A percentile compares a stretch with the other conserved stretches of the same genome.
phyloP scores from a whole-genome alignment of 257 asterid genomes.

The Solanum gracilifrons region DNA sequence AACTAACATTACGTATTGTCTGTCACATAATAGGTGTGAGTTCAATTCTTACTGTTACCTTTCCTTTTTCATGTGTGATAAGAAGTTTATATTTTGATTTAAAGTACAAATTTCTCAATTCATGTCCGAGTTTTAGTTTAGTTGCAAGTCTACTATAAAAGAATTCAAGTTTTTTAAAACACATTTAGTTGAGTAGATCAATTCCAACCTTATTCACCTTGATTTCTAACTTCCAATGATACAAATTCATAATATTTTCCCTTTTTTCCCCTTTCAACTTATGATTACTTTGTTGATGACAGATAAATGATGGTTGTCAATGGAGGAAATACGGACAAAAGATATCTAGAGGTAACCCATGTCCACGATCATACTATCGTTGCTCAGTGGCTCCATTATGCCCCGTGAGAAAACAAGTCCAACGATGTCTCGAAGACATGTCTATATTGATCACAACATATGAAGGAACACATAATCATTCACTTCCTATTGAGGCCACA shows the following conservation, averaged over 20 bases:
- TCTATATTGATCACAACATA: slow-evolving; percentile 80
- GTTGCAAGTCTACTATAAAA: not conserved
- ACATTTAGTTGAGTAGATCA: not conserved
- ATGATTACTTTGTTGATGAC: not conserved
- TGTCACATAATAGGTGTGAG: not conserved
- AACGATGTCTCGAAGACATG: slow-evolving; percentile 63
- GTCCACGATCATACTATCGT: slow-evolving; percentile 86
- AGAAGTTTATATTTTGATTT: not conserved
- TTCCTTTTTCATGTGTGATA: not conserved
- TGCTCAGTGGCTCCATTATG: slow-evolving; percentile 75
- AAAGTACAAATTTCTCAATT: not conserved
- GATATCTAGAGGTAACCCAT: slow-evolving; percentile 74
- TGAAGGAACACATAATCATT: slow-evolving; percentile 88
- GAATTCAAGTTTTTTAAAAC: not conserved
- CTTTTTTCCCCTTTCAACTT: not conserved
- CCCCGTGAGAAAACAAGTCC: slow-evolving; percentile 91
- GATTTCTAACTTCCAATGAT: not conserved
- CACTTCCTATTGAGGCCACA: slow-evolving; percentile 69
- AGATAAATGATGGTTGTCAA: slow-evolving; percentile 95
- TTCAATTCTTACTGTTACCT: not conserved
- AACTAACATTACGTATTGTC: not conserved
- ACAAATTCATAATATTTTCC: not conserved
- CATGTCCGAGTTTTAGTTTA: not conserved
- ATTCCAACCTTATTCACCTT: not conserved
- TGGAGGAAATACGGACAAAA: slow-evolving; percentile 98